Evolutionary conservation across 2,329 filamentous ascomycete genomes (phyloP), one percentile per base, ranked within the genome.

Genomic region (Trichoderma citrinoviride): DNA sequence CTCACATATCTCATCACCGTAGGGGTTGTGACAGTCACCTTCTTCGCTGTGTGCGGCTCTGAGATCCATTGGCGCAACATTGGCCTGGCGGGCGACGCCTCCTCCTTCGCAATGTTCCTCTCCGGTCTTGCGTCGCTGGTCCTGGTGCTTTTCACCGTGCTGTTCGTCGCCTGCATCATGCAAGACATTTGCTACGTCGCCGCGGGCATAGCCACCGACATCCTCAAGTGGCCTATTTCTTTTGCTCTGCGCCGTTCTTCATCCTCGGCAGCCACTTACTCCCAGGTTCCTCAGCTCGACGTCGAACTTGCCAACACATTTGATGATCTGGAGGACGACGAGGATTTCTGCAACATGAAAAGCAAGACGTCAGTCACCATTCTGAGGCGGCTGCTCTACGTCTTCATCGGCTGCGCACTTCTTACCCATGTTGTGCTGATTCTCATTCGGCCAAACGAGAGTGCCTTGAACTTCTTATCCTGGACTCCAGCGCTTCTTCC

Each of bases 401-500:
- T 71, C 0, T 19, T 72, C 5, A 68, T 75, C 53, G 66, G 64
- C 23, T 66, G 71, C 46, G 66, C 71, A 1, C 66, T 76, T 17
- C 68, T 71, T 4, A 69, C 68, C 5, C 74, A 75, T 41, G 65
- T 69, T 44, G 68, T 69, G 10, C 57, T 73, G 7, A 62, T 67
- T 1, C 14, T 73, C 1, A 15, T 75, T 12, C 70, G 76, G n/a
- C 75, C 75, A 1, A 66, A 68, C 41, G 75, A 77, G 23, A 68
- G 70, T 29, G 75, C 75, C 3, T 60, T 77, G 27, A 73, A 69
- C 0, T 77, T 77, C 62, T 70, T 77, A 49, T 77, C 75, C 0
- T 77, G 76, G 75, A 77, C 76, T 0, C 68, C 71, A 5, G 70
- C 70, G 1, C 68, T 77, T 5, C 66, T 77, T 12, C 76, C 76